Percentiles rank a stretch among this genome's conserved stretches.
These are phyloP conservation scores for Chytriomyces sp. DNA, from an alignment of 192 early-diverging fungal genomes.

Conservation along the genomic window DNA sequence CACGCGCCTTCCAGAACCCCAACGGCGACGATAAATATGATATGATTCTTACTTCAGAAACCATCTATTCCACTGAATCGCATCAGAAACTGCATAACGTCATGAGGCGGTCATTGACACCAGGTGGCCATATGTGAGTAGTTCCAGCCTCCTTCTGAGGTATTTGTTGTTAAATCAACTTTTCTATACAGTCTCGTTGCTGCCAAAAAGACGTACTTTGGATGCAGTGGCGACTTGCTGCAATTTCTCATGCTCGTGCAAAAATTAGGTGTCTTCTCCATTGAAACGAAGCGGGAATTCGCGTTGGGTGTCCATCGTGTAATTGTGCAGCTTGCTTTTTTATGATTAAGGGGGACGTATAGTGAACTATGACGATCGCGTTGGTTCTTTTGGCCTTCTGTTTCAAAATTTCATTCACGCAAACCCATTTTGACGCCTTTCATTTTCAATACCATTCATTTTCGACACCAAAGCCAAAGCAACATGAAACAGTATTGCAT, in stretches of 20 bases:
- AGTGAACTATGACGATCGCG: no score
- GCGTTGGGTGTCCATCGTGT: constrained; percentile 69
- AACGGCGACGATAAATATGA: constrained; percentile 41
- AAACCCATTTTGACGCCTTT: no score
- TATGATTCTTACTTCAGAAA: constrained; percentile 38
- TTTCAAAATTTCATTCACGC: no score
- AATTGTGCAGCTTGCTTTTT: constrained; percentile 66
- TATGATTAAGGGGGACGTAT: no score
- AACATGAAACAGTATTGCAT: no score
- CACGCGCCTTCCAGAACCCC: neutral
- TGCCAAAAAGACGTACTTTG: constrained; percentile 95
- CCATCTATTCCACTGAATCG: constrained; percentile 47
- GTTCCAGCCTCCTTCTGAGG: neutral
- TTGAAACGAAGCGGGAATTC: constrained; percentile 62
- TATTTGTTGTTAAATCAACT: neutral
- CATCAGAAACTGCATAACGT: constrained; percentile 29
- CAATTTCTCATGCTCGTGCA: constrained; percentile 70
- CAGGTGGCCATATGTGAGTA: constrained; percentile 5
- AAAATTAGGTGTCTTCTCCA: constrained; percentile 53
- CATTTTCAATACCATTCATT: no score
- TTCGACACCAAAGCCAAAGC: no score
- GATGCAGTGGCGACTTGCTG: constrained; percentile 82
- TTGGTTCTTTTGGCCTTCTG: no score
- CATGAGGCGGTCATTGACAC: constrained; percentile 34
- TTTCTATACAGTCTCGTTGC: constrained; percentile 67